Base-by-base conservation (phyloP, 441 rosid genomes). In the Populus trichocarpa region DNA sequence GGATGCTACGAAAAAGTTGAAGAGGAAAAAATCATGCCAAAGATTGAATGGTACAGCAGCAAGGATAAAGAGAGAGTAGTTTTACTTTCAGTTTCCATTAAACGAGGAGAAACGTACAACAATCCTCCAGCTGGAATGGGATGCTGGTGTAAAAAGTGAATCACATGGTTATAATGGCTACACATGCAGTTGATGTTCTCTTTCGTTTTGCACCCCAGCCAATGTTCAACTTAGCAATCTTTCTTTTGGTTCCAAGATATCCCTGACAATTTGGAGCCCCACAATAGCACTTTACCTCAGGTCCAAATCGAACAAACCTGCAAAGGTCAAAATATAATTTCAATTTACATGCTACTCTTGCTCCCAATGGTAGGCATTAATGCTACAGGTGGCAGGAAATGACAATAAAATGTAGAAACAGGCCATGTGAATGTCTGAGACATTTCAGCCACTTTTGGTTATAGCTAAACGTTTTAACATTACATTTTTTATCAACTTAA, bases 271-370 rank as follows among this genome's bases (percentile, higher is more conserved):
- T 89, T 30, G 83, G 40, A 33, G 98, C 90, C 11, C 98, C 94
- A 72, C 99, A 95, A 30, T 87, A 75, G 82, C 98, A 95, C 85
- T 80, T 88, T 78, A 90, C 98, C 81, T 95, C 98, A 3, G 95
- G 89, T 77, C 99, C 99, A 83, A 93, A 95, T 83, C 91, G 97
- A 68, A 95, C 93, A 88, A 93, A 95, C 84, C 99, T 95, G 77
- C 85, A 84, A 64, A 75, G 59, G 57, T 50, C 67, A 69, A 71
- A 76, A 74, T 25, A 28, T 28, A 18, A 53, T 53, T 53, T 18
- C 61, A 53, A 5, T 53, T 67, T 32, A 32, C n/a, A 16, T 32
- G 35, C 14, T 26, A 26, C 40, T 7, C 10, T 67, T 30, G 35
- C 33, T 25, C 70, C 70, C 16, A 5, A 2, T 14, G n/a, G 59